Percentiles rank a stretch among this genome's conserved stretches.
Evolutionary conservation across 1,284 basidiomycete genomes (phyloP).

Genomic region (Cerioporus squamosus): DNA sequence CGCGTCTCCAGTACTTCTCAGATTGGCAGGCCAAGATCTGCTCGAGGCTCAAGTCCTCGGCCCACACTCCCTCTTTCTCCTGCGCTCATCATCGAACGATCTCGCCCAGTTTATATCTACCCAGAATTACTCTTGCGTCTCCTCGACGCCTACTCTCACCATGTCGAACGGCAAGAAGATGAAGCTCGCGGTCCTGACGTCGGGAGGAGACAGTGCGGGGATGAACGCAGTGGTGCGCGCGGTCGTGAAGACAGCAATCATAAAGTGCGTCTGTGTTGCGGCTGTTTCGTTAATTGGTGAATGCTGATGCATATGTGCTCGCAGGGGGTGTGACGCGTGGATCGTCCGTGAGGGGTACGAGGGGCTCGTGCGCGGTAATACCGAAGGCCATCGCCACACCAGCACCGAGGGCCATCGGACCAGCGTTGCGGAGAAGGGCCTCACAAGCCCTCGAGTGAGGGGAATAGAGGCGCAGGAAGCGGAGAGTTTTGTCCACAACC

Average conservation of each 20-base stretch:
- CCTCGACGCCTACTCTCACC: background rate
- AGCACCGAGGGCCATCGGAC: too few relatives aligned
- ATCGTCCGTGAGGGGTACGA: conserved; percentile 98
- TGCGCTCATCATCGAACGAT: conserved; percentile 5
- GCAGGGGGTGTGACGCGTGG: conserved; percentile 90
- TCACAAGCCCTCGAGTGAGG: conserved; percentile 28
- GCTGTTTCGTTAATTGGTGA: background rate
- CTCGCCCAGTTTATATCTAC: background rate
- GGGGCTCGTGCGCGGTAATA: conserved; percentile 83
- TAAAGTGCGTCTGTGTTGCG: conserved; percentile 60
- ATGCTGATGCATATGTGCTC: conserved; percentile 6
- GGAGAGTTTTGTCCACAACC: conserved; percentile 61
- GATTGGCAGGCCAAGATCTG: conserved; percentile 12
- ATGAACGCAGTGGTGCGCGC: conserved; percentile 96
- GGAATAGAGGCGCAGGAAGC: conserved; percentile 31
- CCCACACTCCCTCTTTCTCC: conserved; percentile 9
- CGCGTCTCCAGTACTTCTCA: conserved; percentile 4
- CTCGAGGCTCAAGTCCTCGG: background rate
- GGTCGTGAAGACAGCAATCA: conserved; percentile 88
- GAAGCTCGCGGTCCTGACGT: conserved; percentile 92
- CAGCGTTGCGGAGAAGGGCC: conserved; percentile 21
- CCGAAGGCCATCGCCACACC: conserved; percentile 35
- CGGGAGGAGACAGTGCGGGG: conserved; percentile 96
- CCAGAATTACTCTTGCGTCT: background rate
- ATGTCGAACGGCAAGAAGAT: conserved; percentile 43